Conservation (phyloP, 805 yeast genomes). For the Ogataea pini region DNA sequence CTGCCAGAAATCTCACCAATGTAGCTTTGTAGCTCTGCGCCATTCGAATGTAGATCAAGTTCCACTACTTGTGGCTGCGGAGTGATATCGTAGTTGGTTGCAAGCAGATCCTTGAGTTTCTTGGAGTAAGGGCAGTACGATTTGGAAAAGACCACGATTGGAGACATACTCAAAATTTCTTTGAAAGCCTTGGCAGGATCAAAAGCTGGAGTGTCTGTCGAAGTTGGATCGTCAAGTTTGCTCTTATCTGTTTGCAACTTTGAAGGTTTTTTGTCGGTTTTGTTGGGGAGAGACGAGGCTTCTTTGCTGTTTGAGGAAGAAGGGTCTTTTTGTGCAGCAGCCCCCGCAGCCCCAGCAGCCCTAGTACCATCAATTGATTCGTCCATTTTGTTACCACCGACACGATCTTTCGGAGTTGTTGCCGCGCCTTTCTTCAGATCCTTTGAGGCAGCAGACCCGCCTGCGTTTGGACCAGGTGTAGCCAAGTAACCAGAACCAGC, state of each 20-base stretch:
- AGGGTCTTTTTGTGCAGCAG: not conserved
- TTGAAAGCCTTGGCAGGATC: conserved; percentile 56
- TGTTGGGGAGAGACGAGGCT: not conserved
- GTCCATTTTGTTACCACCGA: not conserved
- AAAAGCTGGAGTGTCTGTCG: conserved; percentile 28
- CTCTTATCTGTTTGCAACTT: not conserved
- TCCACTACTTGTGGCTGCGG: conserved; percentile 80
- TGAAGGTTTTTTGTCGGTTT: not conserved
- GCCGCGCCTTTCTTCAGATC: conserved; percentile 9
- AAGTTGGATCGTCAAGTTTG: not conserved
- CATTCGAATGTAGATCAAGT: conserved; percentile 77
- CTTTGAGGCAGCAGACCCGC: conserved; percentile 16
- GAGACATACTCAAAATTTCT: conserved; percentile 58
- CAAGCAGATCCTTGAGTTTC: conserved; percentile 65
- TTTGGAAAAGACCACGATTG: conserved; percentile 64
- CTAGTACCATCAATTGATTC: not conserved
- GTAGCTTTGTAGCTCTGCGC: conserved; percentile 71
- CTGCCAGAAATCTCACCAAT: conserved; percentile 72
- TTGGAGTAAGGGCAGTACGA: conserved; percentile 76
- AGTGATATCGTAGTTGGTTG: conserved; percentile 61
- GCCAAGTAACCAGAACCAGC: conserved; percentile 3
- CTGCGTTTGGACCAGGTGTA: conserved; percentile 6
- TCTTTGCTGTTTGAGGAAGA: not conserved
- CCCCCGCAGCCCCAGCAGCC: not conserved
- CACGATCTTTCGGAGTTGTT: not conserved